Evolutionary conservation across 2,329 filamentous ascomycete genomes (phyloP).

Genomic region (Fusarium citri): DNA sequence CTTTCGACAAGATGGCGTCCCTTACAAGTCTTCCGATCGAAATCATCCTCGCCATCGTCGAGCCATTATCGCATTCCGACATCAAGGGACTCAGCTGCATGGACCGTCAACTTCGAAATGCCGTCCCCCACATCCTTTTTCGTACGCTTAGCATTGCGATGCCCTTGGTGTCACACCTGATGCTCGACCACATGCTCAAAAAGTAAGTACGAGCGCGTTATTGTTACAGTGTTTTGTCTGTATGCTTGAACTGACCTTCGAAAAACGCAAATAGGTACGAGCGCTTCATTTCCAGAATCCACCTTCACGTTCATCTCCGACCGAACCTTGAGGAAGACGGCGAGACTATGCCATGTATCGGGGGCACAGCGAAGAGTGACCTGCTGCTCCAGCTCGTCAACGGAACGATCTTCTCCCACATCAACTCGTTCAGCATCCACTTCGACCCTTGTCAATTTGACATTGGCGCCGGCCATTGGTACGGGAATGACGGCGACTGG

Average conservation of each 20-base stretch:
- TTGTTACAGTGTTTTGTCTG: no score
- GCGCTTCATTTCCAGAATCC: no score
- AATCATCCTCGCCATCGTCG: neutral
- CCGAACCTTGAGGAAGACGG: neutral
- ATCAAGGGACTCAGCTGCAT: neutral
- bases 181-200: neutral
- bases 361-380: rapidly evolving
- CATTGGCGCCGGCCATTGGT: neutral
- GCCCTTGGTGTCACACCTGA: neutral
- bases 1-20: neutral
- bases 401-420: neutral
- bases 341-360: neutral
- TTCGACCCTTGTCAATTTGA: neutral
- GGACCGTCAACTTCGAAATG: neutral
- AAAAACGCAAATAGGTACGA: no score
- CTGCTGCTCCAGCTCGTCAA: rapidly evolving
- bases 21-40: neutral
- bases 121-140: rapidly evolving
- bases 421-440: neutral
- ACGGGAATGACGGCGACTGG: neutral
- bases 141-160: neutral
- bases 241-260: no score
- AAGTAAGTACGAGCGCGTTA: no score
- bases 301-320: neutral
- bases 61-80: neutral